phyloP scores from a whole-genome alignment of 108 stramenopile genomes.

The Cyclotella choctawhatcheeana region DNA sequence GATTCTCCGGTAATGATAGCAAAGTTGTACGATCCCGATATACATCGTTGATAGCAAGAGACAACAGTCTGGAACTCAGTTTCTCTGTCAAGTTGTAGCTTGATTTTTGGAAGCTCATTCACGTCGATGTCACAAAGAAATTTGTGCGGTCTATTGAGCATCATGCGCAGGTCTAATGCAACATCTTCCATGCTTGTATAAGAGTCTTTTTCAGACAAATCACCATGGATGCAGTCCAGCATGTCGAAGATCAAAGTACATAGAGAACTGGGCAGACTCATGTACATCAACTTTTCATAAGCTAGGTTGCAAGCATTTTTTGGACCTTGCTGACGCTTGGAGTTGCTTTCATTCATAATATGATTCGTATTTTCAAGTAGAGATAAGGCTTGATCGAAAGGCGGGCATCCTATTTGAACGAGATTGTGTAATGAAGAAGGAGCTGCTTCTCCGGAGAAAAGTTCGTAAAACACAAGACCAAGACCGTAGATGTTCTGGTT shows the following conservation, averaged over 20 bases:
- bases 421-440: neutral
- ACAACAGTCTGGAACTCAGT: constrained; percentile 5
- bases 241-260: constrained; percentile 28
- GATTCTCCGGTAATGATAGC: constrained; percentile 1
- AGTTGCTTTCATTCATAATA: neutral
- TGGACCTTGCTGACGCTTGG: neutral
- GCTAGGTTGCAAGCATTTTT: neutral
- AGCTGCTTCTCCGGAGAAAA: constrained; percentile 29
- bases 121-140: constrained; percentile 20
- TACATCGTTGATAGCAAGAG: neutral
- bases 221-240: constrained; percentile 17
- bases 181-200: constrained; percentile 24
- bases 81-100: constrained; percentile 24
- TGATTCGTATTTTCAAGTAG: neutral
- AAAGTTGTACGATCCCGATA: neutral
- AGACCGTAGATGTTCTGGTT: constrained; percentile 21
- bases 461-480: constrained; percentile 22
- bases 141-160: constrained; percentile 22
- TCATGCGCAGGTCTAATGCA: constrained; percentile 22
- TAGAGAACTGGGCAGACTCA: constrained; percentile 6
- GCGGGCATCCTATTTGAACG: too few relatives aligned
- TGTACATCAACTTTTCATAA: neutral
- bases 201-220: constrained; percentile 19
- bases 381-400: neutral
- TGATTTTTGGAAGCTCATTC: constrained; percentile 15